phyloP scores from a whole-genome alignment of 495 filamentous ascomycete species.

The Penicillium samsonianum region DNA sequence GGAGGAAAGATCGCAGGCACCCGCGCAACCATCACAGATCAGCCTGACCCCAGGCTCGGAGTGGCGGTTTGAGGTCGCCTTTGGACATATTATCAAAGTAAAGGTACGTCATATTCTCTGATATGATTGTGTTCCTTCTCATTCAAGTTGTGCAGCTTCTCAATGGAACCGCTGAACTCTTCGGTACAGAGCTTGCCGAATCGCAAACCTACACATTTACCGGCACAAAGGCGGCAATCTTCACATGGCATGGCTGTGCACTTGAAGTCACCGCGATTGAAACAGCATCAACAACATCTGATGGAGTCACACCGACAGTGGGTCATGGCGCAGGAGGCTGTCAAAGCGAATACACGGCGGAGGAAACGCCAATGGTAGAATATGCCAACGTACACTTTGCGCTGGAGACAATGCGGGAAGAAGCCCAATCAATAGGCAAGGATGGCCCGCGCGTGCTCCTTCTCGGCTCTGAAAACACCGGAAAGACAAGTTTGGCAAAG shows the following conservation, averaged over 20 bases:
- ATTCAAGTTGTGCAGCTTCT: constrained; percentile 55
- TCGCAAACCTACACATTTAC: constrained; percentile 80
- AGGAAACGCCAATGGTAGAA: constrained; percentile 80
- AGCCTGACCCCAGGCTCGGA: constrained; percentile 58
- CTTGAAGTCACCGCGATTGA: constrained; percentile 69
- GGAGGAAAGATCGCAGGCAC: constrained; percentile 39
- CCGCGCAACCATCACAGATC: constrained; percentile 48
- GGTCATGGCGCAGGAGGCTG: constrained; percentile 52
- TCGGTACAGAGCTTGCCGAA: constrained; percentile 89
- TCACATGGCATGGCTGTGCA: constrained; percentile 85
- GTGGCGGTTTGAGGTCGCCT: constrained; percentile 90
- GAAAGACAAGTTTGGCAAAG: constrained; percentile 84
- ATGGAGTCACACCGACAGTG: constrained; percentile 27
- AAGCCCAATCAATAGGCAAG: constrained; percentile 48
- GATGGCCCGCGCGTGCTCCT: constrained; percentile 81
- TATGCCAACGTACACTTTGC: constrained; percentile 89
- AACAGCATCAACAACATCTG: constrained; percentile 21
- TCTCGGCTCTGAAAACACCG: constrained; percentile 75
- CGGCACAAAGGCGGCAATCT: constrained; percentile 82
- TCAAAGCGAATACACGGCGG: constrained; percentile 72
- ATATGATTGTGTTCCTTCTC: constrained; percentile 6
- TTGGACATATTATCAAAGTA: constrained; percentile 60
- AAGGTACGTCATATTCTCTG: constrained; percentile 47
- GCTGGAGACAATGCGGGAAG: constrained; percentile 65
- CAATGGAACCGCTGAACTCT: constrained; percentile 86